phyloP scores from a whole-genome alignment of 176 grass and related monocot genomes.

The Bothriochloa decipiens region DNA sequence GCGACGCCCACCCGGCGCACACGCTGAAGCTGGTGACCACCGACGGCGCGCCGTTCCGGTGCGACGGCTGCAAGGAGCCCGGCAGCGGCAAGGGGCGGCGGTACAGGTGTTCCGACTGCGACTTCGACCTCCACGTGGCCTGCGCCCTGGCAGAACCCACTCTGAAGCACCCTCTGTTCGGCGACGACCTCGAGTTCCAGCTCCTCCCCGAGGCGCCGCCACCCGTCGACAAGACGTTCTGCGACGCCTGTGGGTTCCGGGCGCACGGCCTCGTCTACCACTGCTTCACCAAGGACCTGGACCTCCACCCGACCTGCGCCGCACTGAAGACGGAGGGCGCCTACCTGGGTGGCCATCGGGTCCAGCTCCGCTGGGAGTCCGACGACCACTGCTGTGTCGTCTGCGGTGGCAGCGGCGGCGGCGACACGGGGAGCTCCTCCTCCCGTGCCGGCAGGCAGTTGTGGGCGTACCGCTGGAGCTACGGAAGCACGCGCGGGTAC shows the following conservation, averaged over 20 bases:
- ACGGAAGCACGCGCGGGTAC: not conserved
- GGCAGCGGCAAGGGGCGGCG: no score
- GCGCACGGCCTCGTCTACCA: not conserved
- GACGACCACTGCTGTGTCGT: not conserved
- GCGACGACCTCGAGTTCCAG: not conserved
- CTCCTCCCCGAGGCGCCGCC: not conserved
- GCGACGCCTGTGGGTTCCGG: conserved; percentile 14
- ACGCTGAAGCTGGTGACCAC: no score
- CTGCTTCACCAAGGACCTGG: not conserved
- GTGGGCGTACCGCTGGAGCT: not conserved
- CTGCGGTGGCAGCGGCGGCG: not conserved
- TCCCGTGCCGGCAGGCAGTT: not conserved
- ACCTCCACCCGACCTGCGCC: conserved; percentile 39
- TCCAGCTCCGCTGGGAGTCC: not conserved
- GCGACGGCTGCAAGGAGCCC: no score
- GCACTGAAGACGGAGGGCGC: not conserved
- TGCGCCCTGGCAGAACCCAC: not conserved
- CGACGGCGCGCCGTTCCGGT: no score
- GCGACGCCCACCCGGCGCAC: no score
- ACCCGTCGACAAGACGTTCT: not conserved
- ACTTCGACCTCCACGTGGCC: no score
- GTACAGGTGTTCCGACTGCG: no score
- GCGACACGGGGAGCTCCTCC: no score
- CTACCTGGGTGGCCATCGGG: not conserved
- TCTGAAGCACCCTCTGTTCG: not conserved